These are phyloP conservation scores for Cutaneotrichosporon dermatis DNA, from an alignment of 1,284 basidiomycete species.

Conservation along the genomic window DNA sequence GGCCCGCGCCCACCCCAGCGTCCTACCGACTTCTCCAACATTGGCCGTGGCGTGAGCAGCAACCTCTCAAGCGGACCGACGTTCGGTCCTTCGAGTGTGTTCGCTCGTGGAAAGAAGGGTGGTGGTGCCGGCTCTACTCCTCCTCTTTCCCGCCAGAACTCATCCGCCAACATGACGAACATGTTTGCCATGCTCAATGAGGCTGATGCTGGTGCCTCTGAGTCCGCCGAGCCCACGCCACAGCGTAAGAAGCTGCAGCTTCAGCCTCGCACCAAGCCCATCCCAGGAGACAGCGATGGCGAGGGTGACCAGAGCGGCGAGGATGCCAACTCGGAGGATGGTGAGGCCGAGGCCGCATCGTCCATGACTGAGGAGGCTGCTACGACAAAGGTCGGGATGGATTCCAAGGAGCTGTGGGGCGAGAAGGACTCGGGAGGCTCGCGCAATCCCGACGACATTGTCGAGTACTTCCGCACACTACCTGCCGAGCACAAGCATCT, in stretches of 20 bases:
- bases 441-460: constrained; percentile 45
- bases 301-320: constrained; percentile 51
- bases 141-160: constrained; percentile 69
- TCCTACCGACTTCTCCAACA: constrained; percentile 70
- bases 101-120: constrained; percentile 63
- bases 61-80: constrained; percentile 63
- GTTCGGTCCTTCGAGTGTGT: constrained; percentile 83
- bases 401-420: constrained; percentile 53
- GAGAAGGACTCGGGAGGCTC: constrained; percentile 48
- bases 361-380: constrained; percentile 66
- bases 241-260: constrained; percentile 72
- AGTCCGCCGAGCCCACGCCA: constrained; percentile 49
- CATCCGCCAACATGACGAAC: constrained; percentile 79
- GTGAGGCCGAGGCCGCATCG: constrained; percentile 55
- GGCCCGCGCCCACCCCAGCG: constrained; percentile 52
- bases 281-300: constrained; percentile 32
- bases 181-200: constrained; percentile 77
- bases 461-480: constrained; percentile 66
- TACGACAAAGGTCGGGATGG: constrained; percentile 64
- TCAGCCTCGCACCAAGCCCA: constrained; percentile 58
- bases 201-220: constrained; percentile 50
- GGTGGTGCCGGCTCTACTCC: constrained; percentile 54
- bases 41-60: constrained; percentile 71
- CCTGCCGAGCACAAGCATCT: constrained; percentile 54
- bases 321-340: constrained; percentile 48